A percentile compares a stretch with the other conserved stretches of the same genome.
These are phyloP conservation scores for Glycyrrhiza uralensis DNA, from an alignment of 306 rosid genomes.

Conservation along the genomic window DNA sequence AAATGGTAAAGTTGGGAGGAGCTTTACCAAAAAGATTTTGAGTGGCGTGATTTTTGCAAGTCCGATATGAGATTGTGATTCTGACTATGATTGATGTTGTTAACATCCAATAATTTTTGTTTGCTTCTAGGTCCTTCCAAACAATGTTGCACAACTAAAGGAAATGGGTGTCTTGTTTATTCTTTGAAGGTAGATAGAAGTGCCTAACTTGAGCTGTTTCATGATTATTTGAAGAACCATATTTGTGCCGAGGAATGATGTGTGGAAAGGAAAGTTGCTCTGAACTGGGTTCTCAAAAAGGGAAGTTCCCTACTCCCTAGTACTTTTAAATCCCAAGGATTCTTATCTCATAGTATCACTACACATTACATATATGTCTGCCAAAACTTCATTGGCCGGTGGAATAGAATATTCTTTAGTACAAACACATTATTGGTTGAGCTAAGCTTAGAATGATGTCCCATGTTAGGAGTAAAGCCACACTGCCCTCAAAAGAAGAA, in stretches of 20 bases:
- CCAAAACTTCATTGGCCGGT: constrained; percentile 28
- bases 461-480: constrained; percentile 1
- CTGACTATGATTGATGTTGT: constrained; percentile 9
- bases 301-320: constrained; percentile 11
- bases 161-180: not conserved
- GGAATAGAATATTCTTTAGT: constrained; percentile 37
- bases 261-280: constrained; percentile 14
- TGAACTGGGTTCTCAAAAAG: constrained; percentile 22
- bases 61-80: constrained; percentile 18
- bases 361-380: no score
- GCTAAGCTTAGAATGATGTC: constrained; percentile 28
- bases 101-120: not conserved
- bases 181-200: constrained; percentile 22
- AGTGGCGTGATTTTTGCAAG: constrained; percentile 22
- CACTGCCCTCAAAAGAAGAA: constrained; percentile 15
- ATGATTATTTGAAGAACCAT: constrained; percentile 20
- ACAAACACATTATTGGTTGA: constrained; percentile 24
- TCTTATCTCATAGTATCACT: constrained; percentile 19
- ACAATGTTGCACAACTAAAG: not conserved
- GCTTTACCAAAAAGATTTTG: constrained; percentile 13
- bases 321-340: constrained; percentile 1
- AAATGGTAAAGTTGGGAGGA: constrained; percentile 10
- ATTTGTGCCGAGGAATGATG: constrained; percentile 6
- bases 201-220: constrained; percentile 1
- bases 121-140: not conserved